These are phyloP conservation scores for Paramyrothecium roridum DNA, from an alignment of 2,329 filamentous ascomycete genomes.

Conservation along the genomic window DNA sequence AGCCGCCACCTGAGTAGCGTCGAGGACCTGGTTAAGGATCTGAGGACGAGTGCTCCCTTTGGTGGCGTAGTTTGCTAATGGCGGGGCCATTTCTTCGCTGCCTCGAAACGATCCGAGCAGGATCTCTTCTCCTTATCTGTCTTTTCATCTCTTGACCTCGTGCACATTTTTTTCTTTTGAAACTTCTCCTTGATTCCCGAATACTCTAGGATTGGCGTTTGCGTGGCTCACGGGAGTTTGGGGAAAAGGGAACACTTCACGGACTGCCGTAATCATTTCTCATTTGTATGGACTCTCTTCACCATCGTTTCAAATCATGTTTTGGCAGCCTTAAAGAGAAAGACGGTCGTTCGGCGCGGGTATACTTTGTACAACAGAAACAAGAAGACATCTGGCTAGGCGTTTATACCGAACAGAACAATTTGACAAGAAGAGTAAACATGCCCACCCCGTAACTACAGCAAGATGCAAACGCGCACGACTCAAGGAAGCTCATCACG, in stretches of 20 bases:
- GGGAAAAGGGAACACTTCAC: background rate
- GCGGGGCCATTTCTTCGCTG: background rate
- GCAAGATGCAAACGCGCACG: background rate
- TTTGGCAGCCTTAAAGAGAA: background rate
- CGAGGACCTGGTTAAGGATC: conserved; percentile 78
- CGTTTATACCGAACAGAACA: conserved; percentile 21
- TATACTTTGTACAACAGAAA: background rate
- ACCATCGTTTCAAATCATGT: too few species aligned
- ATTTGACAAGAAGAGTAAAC: background rate
- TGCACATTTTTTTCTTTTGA: background rate
- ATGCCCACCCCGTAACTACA: background rate
- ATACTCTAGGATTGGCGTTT: background rate
- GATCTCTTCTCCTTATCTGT: background rate
- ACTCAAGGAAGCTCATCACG: background rate
- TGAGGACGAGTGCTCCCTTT: conserved; percentile 76
- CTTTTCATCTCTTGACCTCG: background rate
- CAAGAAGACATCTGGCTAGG: conserved; percentile 16
- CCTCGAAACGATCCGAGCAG: background rate
- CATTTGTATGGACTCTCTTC: conserved; percentile 3
- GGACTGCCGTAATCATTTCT: conserved; percentile 1
- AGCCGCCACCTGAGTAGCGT: conserved; percentile 78
- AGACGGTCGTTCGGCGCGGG: background rate
- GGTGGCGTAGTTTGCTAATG: conserved; percentile 52
- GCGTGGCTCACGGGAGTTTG: background rate
- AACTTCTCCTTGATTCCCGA: background rate